These are phyloP conservation scores for Calendula officinalis DNA, from an alignment of 129 eudicot genomes.

Conservation along the genomic window DNA sequence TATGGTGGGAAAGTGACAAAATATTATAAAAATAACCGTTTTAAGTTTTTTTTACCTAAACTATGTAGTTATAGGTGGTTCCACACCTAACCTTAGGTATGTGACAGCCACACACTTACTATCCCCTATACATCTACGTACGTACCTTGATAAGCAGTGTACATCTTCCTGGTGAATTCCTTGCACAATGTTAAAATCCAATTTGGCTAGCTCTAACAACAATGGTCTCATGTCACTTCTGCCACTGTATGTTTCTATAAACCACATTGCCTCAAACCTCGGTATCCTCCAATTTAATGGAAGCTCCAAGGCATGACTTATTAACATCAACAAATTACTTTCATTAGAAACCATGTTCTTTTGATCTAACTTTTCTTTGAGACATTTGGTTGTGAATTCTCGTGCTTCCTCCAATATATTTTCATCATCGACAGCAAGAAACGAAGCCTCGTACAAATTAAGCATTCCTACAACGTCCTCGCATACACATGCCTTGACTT, in stretches of 20 bases:
- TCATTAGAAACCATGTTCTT: constrained; percentile 1
- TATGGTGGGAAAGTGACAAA: no score
- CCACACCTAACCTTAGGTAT: no score
- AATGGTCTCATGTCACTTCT: constrained; percentile 26
- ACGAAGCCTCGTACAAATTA: constrained; percentile 49
- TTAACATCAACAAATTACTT: constrained; percentile 5
- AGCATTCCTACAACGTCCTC: constrained; percentile 36
- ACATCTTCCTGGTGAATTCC: constrained; percentile 46
- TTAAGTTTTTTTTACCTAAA: no score
- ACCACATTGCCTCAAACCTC: constrained; percentile 49
- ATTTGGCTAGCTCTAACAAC: constrained; percentile 37
- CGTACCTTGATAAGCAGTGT: constrained; percentile 33
- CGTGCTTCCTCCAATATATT: constrained; percentile 38
- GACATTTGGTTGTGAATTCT: constrained; percentile 26
- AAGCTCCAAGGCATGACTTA: constrained; percentile 53
- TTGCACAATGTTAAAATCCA: constrained; percentile 56
- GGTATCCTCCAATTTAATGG: constrained; percentile 41
- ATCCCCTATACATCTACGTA: no score
- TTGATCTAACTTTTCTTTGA: constrained; percentile 12
- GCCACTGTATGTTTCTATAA: constrained; percentile 36
- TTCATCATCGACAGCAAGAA: constrained; percentile 33
- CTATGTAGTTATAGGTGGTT: no score
- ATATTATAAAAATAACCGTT: no score
- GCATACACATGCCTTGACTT: constrained; percentile 12
- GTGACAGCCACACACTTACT: no score